Base-by-base conservation (phyloP, 2,329 filamentous ascomycete species). In the Sporothrix pallida region DNA sequence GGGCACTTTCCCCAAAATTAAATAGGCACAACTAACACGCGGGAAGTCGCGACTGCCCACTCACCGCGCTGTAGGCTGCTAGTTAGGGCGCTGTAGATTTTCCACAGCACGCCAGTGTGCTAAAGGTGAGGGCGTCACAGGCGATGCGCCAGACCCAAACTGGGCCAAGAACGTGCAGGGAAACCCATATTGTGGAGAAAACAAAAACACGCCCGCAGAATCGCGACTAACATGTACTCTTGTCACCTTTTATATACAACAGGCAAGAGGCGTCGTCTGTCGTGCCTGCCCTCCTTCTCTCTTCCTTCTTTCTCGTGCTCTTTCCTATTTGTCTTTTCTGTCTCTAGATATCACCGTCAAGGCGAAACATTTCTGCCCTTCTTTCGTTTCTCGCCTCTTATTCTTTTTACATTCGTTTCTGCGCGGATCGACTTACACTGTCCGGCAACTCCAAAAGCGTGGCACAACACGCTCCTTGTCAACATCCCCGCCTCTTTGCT, bases 141-240 rank as follows among this genome's bases (percentile, higher is more conserved):
- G 4, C 26, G 3, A 6, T n/a, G 17, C 68, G 68, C 68, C 68
- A 70, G 52, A 48, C n/a, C 31, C 52, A 13, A 54, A 42, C 67
- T 17, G 26, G 67, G 46, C 17, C 68, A 58, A 58, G 67, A 69
- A 37, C 48, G 42, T 48, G 42, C n/a, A 67, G 13, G 63, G 13
- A 46, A 58, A 37, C 50, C 37, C n/a, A 13, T 69, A 54, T 58
- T 71, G 69, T 71, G 69, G 69, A 62, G 69, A 71, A 71, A 60
- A 42, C 54, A 71, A 71, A 37, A 71, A 71, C 69, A 71, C 69
- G 69, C 54, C 68, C 17, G 17, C 68, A 50, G 69, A 71, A 71
- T 71, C 70, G 70, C 70, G 70, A 71, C 70, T 52, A 20, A 63
- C 54, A 71, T 42, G 42, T 23, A 37, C 42, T 62, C 69, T 10